Evolutionary conservation across 345 rosid species (phyloP).

Genomic region (Microcos paniculata): DNA sequence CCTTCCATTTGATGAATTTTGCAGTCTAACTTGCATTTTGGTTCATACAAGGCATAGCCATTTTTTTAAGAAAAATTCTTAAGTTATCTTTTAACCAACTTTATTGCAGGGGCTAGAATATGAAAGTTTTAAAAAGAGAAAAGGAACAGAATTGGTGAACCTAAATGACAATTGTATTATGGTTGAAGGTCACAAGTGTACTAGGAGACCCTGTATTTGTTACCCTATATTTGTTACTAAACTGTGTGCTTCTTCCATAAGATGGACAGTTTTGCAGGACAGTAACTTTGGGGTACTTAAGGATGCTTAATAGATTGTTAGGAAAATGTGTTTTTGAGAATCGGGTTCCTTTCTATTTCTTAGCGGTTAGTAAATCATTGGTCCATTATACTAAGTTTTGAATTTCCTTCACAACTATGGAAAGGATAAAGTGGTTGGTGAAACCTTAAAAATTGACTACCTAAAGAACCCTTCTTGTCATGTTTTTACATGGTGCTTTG

Average conservation of each 20-base stretch:
- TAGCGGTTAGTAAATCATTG: not conserved
- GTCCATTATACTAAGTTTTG: not conserved
- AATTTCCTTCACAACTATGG: not conserved
- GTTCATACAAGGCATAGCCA: not conserved
- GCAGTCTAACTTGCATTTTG: not conserved
- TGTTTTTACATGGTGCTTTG: not conserved
- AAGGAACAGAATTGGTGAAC: not conserved
- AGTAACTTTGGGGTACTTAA: not conserved
- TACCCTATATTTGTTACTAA: not conserved
- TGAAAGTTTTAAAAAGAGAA: not conserved
- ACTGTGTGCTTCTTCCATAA: not conserved
- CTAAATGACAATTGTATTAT: not conserved
- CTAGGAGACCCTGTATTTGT: not conserved
- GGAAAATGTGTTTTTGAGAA: not conserved
- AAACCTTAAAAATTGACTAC: not conserved
- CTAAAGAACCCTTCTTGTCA: not conserved
- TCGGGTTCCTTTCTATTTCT: not conserved
- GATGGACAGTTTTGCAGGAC: not conserved
- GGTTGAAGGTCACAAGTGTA: not conserved
- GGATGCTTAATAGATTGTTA: not conserved
- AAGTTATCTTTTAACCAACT: conserved; percentile 2
- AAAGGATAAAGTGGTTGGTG: not conserved
- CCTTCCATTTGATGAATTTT: not conserved
- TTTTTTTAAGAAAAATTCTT: not conserved
- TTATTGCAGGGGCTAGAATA: not conserved